Conservation (phyloP, 257 asterid species). For the Solanum verrucosum region DNA sequence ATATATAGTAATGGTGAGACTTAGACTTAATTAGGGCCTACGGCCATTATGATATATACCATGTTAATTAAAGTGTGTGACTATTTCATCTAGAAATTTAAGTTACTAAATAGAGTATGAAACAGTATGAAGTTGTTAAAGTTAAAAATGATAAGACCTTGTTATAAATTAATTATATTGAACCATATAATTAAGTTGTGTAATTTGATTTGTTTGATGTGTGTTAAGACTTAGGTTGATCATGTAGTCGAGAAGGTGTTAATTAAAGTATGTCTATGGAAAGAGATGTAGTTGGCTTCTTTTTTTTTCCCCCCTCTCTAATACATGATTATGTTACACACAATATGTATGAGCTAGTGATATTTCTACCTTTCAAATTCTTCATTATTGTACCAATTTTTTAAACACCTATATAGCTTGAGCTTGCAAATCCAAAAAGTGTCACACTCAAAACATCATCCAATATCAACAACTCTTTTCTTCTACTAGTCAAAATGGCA, state of each 20-base stretch:
- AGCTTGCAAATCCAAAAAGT: background rate
- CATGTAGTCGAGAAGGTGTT: conserved; percentile 4
- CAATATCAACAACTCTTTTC: background rate
- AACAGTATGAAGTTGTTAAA: background rate
- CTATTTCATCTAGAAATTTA: background rate
- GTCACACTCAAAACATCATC: background rate
- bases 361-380: background rate
- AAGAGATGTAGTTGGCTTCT: background rate
- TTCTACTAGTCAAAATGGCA: conserved; percentile 1
- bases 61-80: background rate
- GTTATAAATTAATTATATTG: background rate
- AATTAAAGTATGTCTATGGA: background rate
- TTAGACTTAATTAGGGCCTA: background rate
- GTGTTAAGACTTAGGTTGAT: conserved; percentile 10
- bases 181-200: background rate
- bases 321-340: background rate
- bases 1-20: background rate
- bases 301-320: background rate
- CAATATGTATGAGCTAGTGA: background rate
- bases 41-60: background rate
- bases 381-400: background rate
- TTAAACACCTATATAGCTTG: background rate
- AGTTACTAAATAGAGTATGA: background rate
- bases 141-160: background rate
- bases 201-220: background rate